Evolutionary conservation across 78 protist genomes (phyloP), one percentile per base, ranked within the genome.

Genomic region (Pelomyxa schiedti): DNA sequence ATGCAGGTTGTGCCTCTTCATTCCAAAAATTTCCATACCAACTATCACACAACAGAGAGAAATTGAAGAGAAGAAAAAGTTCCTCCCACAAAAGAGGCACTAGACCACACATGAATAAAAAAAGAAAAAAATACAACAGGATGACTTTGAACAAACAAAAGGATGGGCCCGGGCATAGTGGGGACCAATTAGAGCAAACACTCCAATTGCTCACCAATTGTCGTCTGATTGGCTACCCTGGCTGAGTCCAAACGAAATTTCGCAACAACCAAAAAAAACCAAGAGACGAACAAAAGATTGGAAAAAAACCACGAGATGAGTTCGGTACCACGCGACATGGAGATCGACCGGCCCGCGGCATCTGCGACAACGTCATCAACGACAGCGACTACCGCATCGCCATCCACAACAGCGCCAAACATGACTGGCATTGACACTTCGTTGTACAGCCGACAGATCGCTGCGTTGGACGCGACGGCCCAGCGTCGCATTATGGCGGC

Each of bases 381-480:
- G 1, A 52, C 65, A 9, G 5, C 4, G 42, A 47, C n/a, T 2
- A n/a, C 43, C 42, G 40, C 43, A 64, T 65, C 36, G 2, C n/a
- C 1, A 64, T 42, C 66, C 1, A 30, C 66, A 32, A 63, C 66
- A 4, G 39, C 16, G 16, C 3, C 16, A 8, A 30, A 8, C 39
- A 63, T 30, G 39, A 47, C 29, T 16, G 22, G 29, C 63, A 47
- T 47, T 16, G 58, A 47, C 58, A 16, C 16, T 16, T 24, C 32
- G 32, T 16, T 84, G 32, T 84, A 84, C 72, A 84, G 88, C 53
- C 78, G 84, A 74, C 88, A 79, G 47, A 47, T 84, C 24, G 82
- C 84, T 72, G 94, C 74, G 40, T 73, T 89, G 24, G 88, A 90
- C n/a, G 86, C 77, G 52, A 90, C 87, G 69, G 93, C 97, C 22